Percentiles rank a stretch among this genome's conserved stretches.
Evolutionary conservation across 2,329 filamentous ascomycete species (phyloP).

Genomic region (Ascochyta lentis): DNA sequence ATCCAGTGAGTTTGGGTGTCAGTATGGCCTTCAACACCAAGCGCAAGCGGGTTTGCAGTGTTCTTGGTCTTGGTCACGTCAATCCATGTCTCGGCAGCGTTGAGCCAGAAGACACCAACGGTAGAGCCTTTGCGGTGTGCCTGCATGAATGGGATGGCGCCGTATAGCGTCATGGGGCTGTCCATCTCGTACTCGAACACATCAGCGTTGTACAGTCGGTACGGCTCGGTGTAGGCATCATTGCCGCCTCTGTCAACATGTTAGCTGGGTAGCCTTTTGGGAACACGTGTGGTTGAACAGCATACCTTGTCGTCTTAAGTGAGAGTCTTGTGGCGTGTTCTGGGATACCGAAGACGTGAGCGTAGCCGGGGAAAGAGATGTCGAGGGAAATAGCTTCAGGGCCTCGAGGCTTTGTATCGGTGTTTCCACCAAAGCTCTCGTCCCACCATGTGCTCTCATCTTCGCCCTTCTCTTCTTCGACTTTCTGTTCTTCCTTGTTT

Average conservation of each 20-base stretch:
- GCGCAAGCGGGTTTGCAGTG: constrained; percentile 75
- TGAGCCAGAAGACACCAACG: constrained; percentile 97
- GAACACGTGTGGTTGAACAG: neutral
- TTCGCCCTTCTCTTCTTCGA: constrained; percentile 57
- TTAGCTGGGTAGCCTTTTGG: neutral
- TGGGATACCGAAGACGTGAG: constrained; percentile 91
- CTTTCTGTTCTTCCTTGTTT: constrained; percentile 51
- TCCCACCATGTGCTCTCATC: constrained; percentile 98
- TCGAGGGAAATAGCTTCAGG: constrained; percentile 92
- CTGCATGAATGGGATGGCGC: constrained; percentile 97
- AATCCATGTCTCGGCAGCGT: constrained; percentile 95
- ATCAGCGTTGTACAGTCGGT: constrained; percentile 93
- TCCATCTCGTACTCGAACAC: constrained; percentile 98
- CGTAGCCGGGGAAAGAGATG: constrained; percentile 89
- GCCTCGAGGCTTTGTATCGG: constrained; percentile 91
- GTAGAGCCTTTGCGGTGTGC: constrained; percentile 92
- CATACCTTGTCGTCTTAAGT: constrained; percentile 80
- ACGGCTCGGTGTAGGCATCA: constrained; percentile 85
- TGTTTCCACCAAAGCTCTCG: constrained; percentile 92
- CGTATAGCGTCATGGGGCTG: constrained; percentile 98
- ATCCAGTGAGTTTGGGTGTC: constrained; percentile 96
- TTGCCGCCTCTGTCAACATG: constrained; percentile 68
- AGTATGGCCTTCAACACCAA: constrained; percentile 72
- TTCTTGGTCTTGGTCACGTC: constrained; percentile 85
- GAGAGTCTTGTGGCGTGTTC: constrained; percentile 90